Evolutionary conservation across 345 rosid genomes (phyloP), one percentile per base, ranked within the genome.

Genomic region (Noccaea caerulescens): DNA sequence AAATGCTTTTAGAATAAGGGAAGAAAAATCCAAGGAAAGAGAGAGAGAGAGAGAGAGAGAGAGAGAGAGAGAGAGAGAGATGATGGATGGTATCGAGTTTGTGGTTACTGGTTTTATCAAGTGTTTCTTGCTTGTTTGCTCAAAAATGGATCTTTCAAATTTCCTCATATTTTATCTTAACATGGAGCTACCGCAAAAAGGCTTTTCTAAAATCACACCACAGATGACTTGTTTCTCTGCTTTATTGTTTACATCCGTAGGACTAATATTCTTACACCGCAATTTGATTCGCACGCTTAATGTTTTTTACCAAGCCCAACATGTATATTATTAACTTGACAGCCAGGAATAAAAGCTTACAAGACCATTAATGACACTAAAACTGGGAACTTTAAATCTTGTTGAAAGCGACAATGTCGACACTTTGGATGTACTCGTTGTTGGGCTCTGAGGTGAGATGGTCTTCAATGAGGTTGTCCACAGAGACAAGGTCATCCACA

Each of bases 371-470:
- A 14, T 1, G 33, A 55, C 46, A 63, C 39, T 32, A 18, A 53
- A 38, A 53, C 44, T 16, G 20, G 33, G 5, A 50, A 60, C 52
- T 77, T 53, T 82, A 90, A 49, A 91, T 93, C 75, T 93, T 89
- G 88, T 91, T 93, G 77, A 91, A 93, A 57, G 96, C 99, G 3
- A 85, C 96, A 18, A 93, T 93, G 83, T 93, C 98, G 32, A 96
- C 92, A 58, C 99, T 91, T 82, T 93, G 96, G 63, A 93, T 25
- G 66, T 83, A 72, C 73, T 93, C 93, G 10, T 72, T 88, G 82
- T 76, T 53, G 0, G 98, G 98, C 85, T 91, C 96, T 2, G 25
- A 86, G 1, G 88, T 88, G 58, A 93, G 91, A 59, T 37, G 41
- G 45, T 93, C 98, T 81, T 91, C 97, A 1, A 89, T 80, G 32